These are phyloP conservation scores for Candida palmyrensis DNA, from an alignment of 805 yeast genomes.

Conservation along the genomic window DNA sequence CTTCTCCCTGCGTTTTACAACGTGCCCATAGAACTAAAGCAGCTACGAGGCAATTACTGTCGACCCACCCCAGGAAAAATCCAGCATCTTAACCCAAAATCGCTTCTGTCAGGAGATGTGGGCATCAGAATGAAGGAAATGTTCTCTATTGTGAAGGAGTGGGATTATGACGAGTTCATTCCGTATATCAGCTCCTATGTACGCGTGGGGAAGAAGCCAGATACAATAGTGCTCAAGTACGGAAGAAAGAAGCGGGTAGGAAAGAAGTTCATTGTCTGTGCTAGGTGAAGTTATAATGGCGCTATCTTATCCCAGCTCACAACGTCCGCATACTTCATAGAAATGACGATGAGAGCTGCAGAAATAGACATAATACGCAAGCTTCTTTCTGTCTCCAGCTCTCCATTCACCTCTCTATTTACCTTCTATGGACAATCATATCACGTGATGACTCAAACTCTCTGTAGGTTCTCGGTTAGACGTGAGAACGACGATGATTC, in stretches of 20 bases:
- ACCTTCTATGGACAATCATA: too few species aligned
- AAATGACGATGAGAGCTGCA: too few species aligned
- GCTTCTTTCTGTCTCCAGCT: too few species aligned
- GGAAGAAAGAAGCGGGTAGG: constrained; percentile 31
- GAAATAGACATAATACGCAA: not conserved
- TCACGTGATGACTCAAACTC: too few species aligned
- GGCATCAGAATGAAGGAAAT: constrained; percentile 24
- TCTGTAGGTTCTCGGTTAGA: too few species aligned
- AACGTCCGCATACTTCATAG: too few species aligned
- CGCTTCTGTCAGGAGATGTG: constrained; percentile 43
- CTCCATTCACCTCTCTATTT: too few species aligned
- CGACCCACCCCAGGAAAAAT: constrained; percentile 43
- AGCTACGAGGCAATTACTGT: constrained; percentile 52
- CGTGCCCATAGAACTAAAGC: constrained; percentile 49
- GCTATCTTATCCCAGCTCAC: too few species aligned
- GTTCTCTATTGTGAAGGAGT: constrained; percentile 23
- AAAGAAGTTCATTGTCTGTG: constrained; percentile 26
- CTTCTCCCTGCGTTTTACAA: constrained; percentile 59
- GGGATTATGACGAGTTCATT: constrained; percentile 37
- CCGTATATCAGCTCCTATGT: constrained; percentile 27
- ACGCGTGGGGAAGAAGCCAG: constrained; percentile 34
- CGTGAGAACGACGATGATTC: too few species aligned
- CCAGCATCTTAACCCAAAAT: constrained; percentile 45
- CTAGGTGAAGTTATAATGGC: constrained; percentile 16
- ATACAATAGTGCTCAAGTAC: constrained; percentile 31